A percentile compares a stretch with the other conserved stretches of the same genome.
phyloP scores from a whole-genome alignment of 2,329 filamentous ascomycete genomes.

The Sclerotinia nivalis region DNA sequence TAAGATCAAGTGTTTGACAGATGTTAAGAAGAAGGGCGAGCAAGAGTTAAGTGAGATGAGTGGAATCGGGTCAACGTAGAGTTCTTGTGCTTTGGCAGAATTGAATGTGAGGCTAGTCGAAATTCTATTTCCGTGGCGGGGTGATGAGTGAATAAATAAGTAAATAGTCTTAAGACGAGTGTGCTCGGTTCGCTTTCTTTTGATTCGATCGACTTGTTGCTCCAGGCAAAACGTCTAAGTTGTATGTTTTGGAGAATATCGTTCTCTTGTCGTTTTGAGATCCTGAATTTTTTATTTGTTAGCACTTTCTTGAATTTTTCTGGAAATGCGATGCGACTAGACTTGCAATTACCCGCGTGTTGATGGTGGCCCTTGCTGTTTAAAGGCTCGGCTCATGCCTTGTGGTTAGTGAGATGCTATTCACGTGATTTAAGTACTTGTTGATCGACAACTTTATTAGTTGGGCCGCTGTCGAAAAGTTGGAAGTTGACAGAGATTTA shows the following conservation, averaged over 20 bases:
- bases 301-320: constrained; percentile 21
- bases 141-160: constrained; percentile 9
- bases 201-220: constrained; percentile 13
- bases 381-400: constrained; percentile 17
- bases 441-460: not conserved
- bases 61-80: constrained; percentile 3
- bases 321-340: constrained; percentile 5
- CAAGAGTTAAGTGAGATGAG: not conserved
- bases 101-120: constrained; percentile 21
- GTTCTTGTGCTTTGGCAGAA: constrained; percentile 22
- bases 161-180: not conserved
- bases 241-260: not conserved
- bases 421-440: not conserved
- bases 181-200: not conserved
- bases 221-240: constrained; percentile 20
- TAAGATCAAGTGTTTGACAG: constrained; percentile 15
- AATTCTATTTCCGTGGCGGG: constrained; percentile 22
- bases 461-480: not conserved
- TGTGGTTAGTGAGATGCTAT: not conserved
- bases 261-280: not conserved
- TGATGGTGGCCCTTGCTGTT: constrained; percentile 16
- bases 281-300: not conserved
- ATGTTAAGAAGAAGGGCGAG: constrained; percentile 8
- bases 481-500: not conserved
- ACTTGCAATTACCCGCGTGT: constrained; percentile 6